Evolutionary conservation across 805 yeast species (phyloP), one percentile per base, ranked within the genome.

Genomic region (Monosporozyma unispora): DNA sequence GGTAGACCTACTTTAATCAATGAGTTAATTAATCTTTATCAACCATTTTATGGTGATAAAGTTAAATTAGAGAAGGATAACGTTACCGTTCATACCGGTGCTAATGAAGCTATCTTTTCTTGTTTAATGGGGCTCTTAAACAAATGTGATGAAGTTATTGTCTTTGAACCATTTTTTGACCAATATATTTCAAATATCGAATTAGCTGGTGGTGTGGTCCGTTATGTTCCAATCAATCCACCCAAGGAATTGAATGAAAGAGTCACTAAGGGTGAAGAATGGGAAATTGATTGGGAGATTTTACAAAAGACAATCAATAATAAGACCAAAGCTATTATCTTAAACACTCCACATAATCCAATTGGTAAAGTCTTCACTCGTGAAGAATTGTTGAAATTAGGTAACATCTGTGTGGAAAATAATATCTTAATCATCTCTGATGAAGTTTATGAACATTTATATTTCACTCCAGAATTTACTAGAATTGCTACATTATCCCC

Each of bases 311-410:
- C 91, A 6, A 80, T 93, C 54, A 77, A 83, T 31, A 69, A 75
- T 22, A 82, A 80, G 59, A 93, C 99, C 8, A 90, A 87, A 63
- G 78, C 90, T 71, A 79, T 93, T 51, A 87, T 93, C 23, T 67
- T 93, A 51, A 93, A 93, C 71, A 81, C 96, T 16, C 99, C 99
- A 10, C 97, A 93, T 70, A 93, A 93, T 66, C 99, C 99, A 25
- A 78, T 91, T 52, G 99, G 99, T 23, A 93, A 93, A 65, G 81
- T 90, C 21, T 86, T 89, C 69, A 79, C 83, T 50, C 77, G 74
- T 46, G 82, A 78, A 27, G 99, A 93, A 69, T 76, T 93, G 56
- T 64, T 69, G 16, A 73, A 75, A 54, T 80, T 93, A 56, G 98
- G 98, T 42, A 71, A 83, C 44, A 66, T 93, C 47, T 95, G 96